Evolutionary conservation across 768 basidiomycete species (phyloP), one percentile per base, ranked within the genome.

Genomic region (Peribolospora kevripleyi): DNA sequence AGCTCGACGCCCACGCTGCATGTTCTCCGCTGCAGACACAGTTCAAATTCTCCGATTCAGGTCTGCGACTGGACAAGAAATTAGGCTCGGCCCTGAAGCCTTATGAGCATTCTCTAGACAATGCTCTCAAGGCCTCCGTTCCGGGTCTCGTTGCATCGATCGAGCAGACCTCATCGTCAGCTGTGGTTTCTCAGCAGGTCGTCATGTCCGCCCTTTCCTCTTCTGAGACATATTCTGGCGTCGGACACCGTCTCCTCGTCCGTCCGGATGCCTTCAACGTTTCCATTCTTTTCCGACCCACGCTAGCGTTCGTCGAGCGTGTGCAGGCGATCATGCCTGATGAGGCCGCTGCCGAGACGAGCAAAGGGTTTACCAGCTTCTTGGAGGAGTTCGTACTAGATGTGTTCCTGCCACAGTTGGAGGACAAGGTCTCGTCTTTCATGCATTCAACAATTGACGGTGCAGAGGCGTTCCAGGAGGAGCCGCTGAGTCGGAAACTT

Each of bases 251-350:
- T 49, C 71, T 84, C 41, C 74, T 97, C 25, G 80, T 95, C 55
- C 77, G 77, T 50, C 82, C 93, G 2, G 83, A 95, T 64, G 85
- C 87, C 3, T 95, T 95, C 70, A 86, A 91, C 68, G 85, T 95
- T 54, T 82, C 79, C 51, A 77, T 86, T 11, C 72, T 98, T n/a
- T 95, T 97, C 67, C 84, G 85, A 59, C 91, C 93, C 0, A 91
- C 88, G 9, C 70, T 93, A 25, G 71, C 80, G 1, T 97, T 90
- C 66, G 72, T 95, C 55, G 75, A 80, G 54, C 75, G 80, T 5
- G 74, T 86, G 36, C 71, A 77, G 46, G 75, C 77, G 37, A 70
- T 81, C 38, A 70, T 93, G 39, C 86, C 88, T 2, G 55, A 58
- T 9, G 59, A 57, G 2, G 56, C 55, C 36, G 61, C 56, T 40